A percentile compares a stretch with the other conserved stretches of the same genome.
These are phyloP conservation scores for Tetracladium setigerum DNA, from an alignment of 495 filamentous ascomycete species.

Conservation along the genomic window DNA sequence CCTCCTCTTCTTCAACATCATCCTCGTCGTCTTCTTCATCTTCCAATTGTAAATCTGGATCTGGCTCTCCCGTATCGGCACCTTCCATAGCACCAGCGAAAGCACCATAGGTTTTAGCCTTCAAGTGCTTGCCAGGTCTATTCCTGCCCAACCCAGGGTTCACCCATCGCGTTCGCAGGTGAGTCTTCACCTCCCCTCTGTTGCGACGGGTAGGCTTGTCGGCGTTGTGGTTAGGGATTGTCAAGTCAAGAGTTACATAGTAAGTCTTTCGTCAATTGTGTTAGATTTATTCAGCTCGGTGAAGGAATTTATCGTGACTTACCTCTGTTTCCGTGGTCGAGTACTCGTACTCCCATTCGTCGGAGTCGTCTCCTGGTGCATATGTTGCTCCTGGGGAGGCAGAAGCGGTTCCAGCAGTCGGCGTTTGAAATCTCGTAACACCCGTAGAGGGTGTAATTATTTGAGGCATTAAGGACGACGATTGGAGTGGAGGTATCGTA, in stretches of 20 bases:
- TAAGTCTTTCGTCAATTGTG: conserved; percentile 32
- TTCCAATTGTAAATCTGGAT: background rate
- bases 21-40: conserved; percentile 1
- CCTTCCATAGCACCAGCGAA: background rate
- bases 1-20: conserved; percentile 11
- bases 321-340: conserved; percentile 48
- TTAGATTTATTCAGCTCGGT: too few species aligned
- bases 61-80: background rate
- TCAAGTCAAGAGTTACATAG: conserved; percentile 49
- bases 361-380: conserved; percentile 26
- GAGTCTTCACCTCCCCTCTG: background rate
- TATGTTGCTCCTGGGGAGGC: too few species aligned
- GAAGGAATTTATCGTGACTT: background rate
- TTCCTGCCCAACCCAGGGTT: conserved; percentile 12
- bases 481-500: conserved; percentile 15
- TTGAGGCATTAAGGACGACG: conserved; percentile 15
- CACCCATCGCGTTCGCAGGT: conserved; percentile 18
- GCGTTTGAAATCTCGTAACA: background rate
- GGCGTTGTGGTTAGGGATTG: conserved; percentile 36
- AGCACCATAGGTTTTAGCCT: too few species aligned
- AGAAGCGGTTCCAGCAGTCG: too few species aligned
- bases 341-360: conserved; percentile 54
- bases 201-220: conserved; percentile 6
- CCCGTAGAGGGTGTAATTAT: background rate
- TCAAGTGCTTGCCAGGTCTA: conserved; percentile 3